These are phyloP conservation scores for Ogataea salicorniae DNA, from an alignment of 805 yeast species.

Conservation along the genomic window DNA sequence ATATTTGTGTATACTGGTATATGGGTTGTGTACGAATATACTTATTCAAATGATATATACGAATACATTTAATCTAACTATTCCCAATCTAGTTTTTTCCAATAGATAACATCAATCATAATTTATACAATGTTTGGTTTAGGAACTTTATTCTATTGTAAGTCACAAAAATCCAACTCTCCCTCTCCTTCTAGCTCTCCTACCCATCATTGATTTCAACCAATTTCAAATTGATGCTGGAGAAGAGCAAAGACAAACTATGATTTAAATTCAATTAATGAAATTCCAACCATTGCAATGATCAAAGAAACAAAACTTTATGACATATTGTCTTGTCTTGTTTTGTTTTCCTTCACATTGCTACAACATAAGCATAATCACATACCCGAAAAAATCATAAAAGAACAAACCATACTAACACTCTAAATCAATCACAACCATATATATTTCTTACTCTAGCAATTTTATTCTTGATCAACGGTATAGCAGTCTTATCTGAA, in stretches of 20 bases:
- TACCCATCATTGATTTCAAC: too few relatives aligned
- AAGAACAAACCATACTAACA: constrained; percentile 10
- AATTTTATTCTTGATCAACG: constrained; percentile 47
- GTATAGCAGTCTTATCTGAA: constrained; percentile 55
- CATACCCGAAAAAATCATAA: too few relatives aligned
- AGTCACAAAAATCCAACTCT: constrained; percentile 8
- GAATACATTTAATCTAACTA: too few relatives aligned
- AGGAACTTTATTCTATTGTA: constrained; percentile 47
- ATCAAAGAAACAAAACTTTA: neutral
- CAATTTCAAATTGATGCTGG: neutral
- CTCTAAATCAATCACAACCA: neutral
- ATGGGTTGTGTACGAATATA: too few relatives aligned
- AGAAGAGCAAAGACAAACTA: neutral
- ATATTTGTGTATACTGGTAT: too few relatives aligned
- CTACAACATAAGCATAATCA: too few relatives aligned
- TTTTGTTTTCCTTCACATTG: too few relatives aligned
- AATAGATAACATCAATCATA: neutral
- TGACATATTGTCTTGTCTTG: neutral
- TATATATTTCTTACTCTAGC: constrained; percentile 19
- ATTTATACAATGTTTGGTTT: constrained; percentile 44
- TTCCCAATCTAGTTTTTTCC: too few relatives aligned
- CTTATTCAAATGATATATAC: too few relatives aligned
- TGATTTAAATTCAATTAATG: neutral
- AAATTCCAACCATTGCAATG: too few relatives aligned
- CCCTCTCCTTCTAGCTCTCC: too few relatives aligned